phyloP scores from a whole-genome alignment of 441 rosid genomes.

The Macaranga tanarius region DNA sequence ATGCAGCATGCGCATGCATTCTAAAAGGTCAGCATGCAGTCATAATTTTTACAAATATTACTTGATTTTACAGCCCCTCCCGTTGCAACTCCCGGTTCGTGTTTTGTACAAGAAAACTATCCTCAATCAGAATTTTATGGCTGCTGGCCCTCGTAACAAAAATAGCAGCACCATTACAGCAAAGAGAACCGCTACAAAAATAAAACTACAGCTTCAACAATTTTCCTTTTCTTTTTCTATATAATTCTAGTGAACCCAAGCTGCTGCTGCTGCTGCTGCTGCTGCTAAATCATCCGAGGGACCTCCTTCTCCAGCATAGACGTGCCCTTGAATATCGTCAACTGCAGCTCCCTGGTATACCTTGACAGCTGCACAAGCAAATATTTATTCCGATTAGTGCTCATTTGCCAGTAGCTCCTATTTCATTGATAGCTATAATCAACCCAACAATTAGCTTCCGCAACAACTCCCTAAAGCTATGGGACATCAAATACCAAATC shows the following conservation, averaged over 20 bases:
- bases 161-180: slow-evolving; percentile 18
- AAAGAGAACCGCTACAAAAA: background rate
- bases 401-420: background rate
- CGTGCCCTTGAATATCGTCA: slow-evolving; percentile 85
- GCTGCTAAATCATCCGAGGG: slow-evolving; percentile 18
- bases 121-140: background rate
- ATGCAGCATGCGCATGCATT: slow-evolving; percentile 31
- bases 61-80: background rate
- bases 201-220: background rate
- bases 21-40: slow-evolving; percentile 43
- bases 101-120: slow-evolving; percentile 8
- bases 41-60: background rate
- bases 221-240: background rate
- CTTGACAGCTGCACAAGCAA: slow-evolving; percentile 47
- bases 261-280: slow-evolving; percentile 15
- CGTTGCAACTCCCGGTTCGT: background rate
- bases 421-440: too few species aligned
- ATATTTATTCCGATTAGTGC: slow-evolving; percentile 1
- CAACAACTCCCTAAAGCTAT: too few species aligned
- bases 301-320: slow-evolving; percentile 85
- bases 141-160: slow-evolving; percentile 11
- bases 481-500: too few species aligned
- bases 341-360: slow-evolving; percentile 68
- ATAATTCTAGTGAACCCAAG: background rate
- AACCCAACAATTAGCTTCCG: too few species aligned